Conservation (phyloP, 495 filamentous ascomycete species). For the Trichoderma erinaceum region DNA sequence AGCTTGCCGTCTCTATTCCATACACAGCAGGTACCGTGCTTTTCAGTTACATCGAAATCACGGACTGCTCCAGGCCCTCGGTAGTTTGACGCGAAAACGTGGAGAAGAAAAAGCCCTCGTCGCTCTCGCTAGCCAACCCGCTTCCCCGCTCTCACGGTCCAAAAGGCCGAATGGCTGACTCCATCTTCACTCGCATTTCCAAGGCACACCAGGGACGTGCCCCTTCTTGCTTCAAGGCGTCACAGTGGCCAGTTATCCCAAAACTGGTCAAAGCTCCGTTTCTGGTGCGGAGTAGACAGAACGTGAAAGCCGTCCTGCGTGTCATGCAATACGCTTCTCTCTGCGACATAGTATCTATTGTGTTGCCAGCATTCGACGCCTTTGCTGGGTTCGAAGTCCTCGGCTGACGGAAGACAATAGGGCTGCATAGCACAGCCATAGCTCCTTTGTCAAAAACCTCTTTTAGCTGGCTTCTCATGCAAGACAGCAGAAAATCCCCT, state of each 20-base stretch:
- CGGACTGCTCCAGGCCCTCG: constrained; percentile 2
- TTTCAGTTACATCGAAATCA: neutral
- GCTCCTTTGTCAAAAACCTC: too few relatives aligned
- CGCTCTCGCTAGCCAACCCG: neutral
- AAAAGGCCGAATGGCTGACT: constrained; percentile 3
- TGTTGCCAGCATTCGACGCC: too few relatives aligned
- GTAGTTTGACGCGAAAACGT: constrained; percentile 3
- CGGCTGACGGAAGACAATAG: too few relatives aligned
- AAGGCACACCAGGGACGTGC: neutral
- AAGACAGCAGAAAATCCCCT: too few relatives aligned
- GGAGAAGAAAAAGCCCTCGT: neutral
- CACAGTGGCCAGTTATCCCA: neutral
- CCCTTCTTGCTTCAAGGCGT: neutral
- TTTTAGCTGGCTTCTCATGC: too few relatives aligned
- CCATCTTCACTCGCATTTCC: neutral
- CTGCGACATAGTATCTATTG: too few relatives aligned
- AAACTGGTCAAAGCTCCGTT: constrained; percentile 2
- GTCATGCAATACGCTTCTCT: neutral
- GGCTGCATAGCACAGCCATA: too few relatives aligned
- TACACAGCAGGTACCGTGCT: neutral
- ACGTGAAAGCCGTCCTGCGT: neutral
- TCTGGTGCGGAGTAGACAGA: neutral
- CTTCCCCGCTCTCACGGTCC: neutral
- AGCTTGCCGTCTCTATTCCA: neutral
- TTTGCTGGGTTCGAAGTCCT: too few relatives aligned